Conservation (phyloP, 176 grass and related monocot species). For the Puccinellia tenuiflora region DNA sequence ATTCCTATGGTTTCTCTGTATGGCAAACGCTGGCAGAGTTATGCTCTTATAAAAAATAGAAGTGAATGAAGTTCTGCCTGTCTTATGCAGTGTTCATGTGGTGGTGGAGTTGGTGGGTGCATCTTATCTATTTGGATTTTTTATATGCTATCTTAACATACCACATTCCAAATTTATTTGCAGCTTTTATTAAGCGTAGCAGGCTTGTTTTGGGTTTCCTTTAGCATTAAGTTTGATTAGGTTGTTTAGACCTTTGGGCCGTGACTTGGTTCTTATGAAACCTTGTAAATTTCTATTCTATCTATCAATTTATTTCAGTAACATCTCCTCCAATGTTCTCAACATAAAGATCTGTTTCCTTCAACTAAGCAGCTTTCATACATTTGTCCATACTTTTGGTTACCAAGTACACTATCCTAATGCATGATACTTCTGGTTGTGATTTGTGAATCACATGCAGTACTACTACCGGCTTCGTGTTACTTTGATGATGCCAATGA, state of each 20-base stretch:
- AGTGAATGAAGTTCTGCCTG: background rate
- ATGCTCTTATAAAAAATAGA: background rate
- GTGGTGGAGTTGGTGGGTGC: background rate
- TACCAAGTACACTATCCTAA: conserved; percentile 13
- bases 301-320: background rate
- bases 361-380: background rate
- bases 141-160: background rate
- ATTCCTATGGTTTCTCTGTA: no score
- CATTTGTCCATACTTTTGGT: background rate
- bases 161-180: background rate
- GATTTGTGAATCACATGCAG: background rate
- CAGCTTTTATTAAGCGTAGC: background rate
- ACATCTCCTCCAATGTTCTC: background rate
- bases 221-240: background rate
- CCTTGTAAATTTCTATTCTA: background rate
- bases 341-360: background rate
- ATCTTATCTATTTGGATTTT: background rate
- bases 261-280: background rate
- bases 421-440: background rate
- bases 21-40: background rate
- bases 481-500: conserved; percentile 3
- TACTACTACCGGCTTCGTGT: conserved; percentile 7
- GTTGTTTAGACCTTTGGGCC: background rate
- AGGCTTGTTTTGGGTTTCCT: background rate
- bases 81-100: background rate